Evolutionary conservation across 305 asterid species (phyloP), one percentile per base, ranked within the genome.

Genomic region (Fraxinus xanthoxyloides): DNA sequence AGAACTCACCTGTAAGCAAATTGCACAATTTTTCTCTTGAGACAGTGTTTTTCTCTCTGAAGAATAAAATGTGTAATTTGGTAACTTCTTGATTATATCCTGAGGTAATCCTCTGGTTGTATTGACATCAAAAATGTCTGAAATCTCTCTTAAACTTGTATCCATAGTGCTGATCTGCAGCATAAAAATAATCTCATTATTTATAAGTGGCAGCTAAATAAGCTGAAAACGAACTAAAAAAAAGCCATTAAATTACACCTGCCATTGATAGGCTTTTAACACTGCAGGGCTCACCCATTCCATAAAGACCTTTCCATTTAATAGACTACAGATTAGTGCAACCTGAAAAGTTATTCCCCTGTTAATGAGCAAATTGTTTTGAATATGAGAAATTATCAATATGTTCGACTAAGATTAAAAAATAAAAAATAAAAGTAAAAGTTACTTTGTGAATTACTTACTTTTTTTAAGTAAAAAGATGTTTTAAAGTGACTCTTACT

Each of bases 221-320:
- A 76, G 21, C 46, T 48, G 17, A 26, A 23, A 34, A 54, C 9
- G 65, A 32, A 8, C 19, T 21, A 5, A 21, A 7, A 61, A 36
- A 38, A 13, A 36, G 59, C 3, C 72, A 54, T 36, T 23, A 80
- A 72, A 84, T 88, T 6, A 54, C 26, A 91, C 98, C 90, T 94
- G 99, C 98, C 98, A 95, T 77, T 91, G 98, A 73, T 95, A 95
- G 46, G 99, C 99, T 86, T 93, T 92, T 56, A 95, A 90, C 72
- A 95, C 92, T 17, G 98, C 98, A 72, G 97, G 97, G 31, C 98
- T 89, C 82, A 95, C 99, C 99, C 98, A 95, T 83, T 95, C 99
- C 97, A 92, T 94, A 86, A 94, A 93, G 86, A 94, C 89, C 91
- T 94, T 93, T 81, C 98, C 99, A 65, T 95, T 89, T 46, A 94